phyloP scores from a whole-genome alignment of 352 stramenopile species.

The Phytophthora cryptogea region DNA sequence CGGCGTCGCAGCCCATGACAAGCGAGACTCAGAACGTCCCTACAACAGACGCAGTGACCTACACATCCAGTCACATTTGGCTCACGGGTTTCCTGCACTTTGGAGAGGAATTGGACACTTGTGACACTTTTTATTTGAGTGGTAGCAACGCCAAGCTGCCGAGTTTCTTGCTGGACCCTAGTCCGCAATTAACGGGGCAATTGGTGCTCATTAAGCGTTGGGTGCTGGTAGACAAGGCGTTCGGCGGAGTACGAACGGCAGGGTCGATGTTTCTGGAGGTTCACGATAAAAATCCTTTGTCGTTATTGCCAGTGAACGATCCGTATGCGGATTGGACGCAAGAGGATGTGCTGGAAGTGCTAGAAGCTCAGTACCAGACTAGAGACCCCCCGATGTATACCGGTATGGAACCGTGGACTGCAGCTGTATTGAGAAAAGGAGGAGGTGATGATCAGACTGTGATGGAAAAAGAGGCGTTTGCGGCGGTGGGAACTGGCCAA shows the following conservation, averaged over 20 bases:
- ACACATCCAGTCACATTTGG: constrained; percentile 43
- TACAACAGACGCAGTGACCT: constrained; percentile 27
- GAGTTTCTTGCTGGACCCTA: constrained; percentile 47
- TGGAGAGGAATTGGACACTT: constrained; percentile 22
- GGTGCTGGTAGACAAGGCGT: constrained; percentile 47
- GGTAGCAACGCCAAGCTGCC: constrained; percentile 38
- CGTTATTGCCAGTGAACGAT: constrained; percentile 7
- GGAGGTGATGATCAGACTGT: background rate
- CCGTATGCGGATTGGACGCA: constrained; percentile 12
- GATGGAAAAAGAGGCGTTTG: background rate
- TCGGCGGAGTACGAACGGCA: constrained; percentile 9
- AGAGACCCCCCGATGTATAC: constrained; percentile 58
- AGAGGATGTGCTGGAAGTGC: constrained; percentile 27
- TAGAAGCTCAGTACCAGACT: constrained; percentile 37
- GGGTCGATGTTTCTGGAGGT: constrained; percentile 49
- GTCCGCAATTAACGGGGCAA: constrained; percentile 39
- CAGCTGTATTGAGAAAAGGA: constrained; percentile 3
- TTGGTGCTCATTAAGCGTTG: constrained; percentile 67
- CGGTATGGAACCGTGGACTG: constrained; percentile 30
- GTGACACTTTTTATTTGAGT: constrained; percentile 36
- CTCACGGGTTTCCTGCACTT: constrained; percentile 57
- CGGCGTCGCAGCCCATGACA: constrained; percentile 2
- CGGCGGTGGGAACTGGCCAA: constrained; percentile 4
- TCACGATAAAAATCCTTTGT: constrained; percentile 20
- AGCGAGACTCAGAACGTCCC: background rate